phyloP scores from a whole-genome alignment of 306 rosid genomes.

The Acmispon strigosus region DNA sequence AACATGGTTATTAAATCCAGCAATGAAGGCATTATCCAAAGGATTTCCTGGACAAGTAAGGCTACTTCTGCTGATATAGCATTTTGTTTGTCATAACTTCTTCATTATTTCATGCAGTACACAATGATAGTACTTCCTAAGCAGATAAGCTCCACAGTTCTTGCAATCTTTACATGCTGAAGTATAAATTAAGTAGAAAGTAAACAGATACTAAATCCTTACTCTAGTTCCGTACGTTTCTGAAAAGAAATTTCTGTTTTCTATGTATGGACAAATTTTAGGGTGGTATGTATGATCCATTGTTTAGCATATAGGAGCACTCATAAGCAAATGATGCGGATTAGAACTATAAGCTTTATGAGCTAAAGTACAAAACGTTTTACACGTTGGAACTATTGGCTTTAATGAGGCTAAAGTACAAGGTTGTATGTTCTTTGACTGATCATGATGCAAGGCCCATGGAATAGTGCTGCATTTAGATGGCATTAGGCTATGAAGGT shows the following conservation, averaged over 20 bases:
- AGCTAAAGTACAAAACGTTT: neutral
- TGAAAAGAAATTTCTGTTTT: neutral
- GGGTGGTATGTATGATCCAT: neutral
- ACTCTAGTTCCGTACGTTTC: neutral
- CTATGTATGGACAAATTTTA: neutral
- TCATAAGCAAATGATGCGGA: neutral
- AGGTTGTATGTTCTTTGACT: neutral
- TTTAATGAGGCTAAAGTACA: neutral
- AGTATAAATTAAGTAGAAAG: neutral
- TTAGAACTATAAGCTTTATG: neutral
- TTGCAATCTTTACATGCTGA: neutral
- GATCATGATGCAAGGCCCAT: neutral
- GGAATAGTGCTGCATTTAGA: neutral
- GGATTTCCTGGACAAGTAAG: constrained; percentile 86
- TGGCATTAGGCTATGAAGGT: neutral
- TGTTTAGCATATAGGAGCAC: neutral
- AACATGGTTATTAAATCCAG: constrained; percentile 48
- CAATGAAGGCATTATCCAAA: constrained; percentile 53
- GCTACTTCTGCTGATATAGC: constrained; percentile 6
- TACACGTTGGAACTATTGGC: neutral
- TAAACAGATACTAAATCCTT: neutral
- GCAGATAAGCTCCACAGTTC: neutral
- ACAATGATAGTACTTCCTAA: neutral
- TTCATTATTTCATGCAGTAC: constrained; percentile 11
- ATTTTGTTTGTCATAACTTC: neutral